Evolutionary conservation across 108 stramenopile genomes (phyloP).

Genomic region (Phaeodactylum tricornutum): DNA sequence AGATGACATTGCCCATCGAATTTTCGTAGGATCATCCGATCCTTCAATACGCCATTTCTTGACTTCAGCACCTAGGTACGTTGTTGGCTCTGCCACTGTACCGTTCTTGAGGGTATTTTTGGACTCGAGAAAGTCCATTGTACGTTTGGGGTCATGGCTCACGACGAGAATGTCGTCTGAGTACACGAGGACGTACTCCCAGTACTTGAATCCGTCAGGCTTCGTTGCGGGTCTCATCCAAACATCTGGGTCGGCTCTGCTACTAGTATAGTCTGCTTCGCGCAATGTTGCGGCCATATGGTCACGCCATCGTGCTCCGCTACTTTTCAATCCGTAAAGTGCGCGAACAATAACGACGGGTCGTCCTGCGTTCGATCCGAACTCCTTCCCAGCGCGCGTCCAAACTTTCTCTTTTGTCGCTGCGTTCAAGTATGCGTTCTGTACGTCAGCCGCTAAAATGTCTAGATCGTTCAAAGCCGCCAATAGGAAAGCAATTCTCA

Average conservation of each 20-base stretch:
- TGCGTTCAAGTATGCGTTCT: slow-evolving; percentile 36
- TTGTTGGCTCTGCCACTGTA: slow-evolving; percentile 6
- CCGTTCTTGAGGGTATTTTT: slow-evolving; percentile 13
- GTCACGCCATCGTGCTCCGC: slow-evolving; percentile 13
- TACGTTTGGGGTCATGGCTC: not conserved
- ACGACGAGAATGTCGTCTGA: slow-evolving; percentile 17
- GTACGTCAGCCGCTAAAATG: slow-evolving; percentile 22
- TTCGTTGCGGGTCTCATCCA: slow-evolving; percentile 17
- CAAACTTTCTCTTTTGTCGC: slow-evolving; percentile 15
- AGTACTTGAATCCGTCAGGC: slow-evolving; percentile 14
- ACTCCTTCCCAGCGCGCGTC: slow-evolving; percentile 17
- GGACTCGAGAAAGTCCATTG: slow-evolving; percentile 4
- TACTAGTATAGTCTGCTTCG: too few species aligned
- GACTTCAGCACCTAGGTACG: slow-evolving; percentile 13
- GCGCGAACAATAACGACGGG: slow-evolving; percentile 11
- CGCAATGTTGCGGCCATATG: too few species aligned
- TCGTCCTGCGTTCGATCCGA: slow-evolving; percentile 17
- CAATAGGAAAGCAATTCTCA: slow-evolving; percentile 27
- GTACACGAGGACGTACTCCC: slow-evolving; percentile 21
- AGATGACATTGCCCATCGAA: slow-evolving; percentile 12
- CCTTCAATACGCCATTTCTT: not conserved
- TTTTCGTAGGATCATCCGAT: not conserved
- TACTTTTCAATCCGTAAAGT: slow-evolving; percentile 28
- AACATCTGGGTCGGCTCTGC: slow-evolving; percentile 22
- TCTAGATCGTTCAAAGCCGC: slow-evolving; percentile 34